A percentile compares a stretch with the other conserved stretches of the same genome.
Evolutionary conservation across 2,329 filamentous ascomycete genomes (phyloP).

Genomic region (Chalaropsis ovoidea): DNA sequence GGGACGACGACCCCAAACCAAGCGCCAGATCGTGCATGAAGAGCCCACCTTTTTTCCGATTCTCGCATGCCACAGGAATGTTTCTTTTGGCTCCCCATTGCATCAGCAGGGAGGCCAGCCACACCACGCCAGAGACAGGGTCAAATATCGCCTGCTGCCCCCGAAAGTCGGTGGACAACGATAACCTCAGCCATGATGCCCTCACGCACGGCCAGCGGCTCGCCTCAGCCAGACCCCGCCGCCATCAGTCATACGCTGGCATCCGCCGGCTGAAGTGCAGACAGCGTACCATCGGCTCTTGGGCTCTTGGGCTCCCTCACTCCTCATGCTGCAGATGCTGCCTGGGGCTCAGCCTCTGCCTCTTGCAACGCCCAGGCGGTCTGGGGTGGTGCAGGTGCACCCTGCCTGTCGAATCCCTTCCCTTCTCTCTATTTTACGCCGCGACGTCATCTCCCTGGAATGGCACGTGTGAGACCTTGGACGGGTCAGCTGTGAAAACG

Average conservation of each 20-base stretch:
- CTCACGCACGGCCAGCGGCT: too few species aligned
- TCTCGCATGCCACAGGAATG: neutral
- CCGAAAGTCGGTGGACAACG: neutral
- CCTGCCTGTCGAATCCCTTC: neutral
- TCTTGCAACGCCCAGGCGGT: neutral
- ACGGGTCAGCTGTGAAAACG: neutral
- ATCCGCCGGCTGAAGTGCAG: too few species aligned
- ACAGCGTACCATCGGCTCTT: neutral
- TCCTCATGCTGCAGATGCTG: neutral
- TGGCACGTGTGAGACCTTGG: slow-evolving; percentile 11
- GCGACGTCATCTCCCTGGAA: slow-evolving; percentile 12
- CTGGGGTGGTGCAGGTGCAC: neutral
- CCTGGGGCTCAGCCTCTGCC: neutral
- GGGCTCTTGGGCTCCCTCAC: neutral
- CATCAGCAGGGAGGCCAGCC: neutral
- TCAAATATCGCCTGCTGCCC: neutral
- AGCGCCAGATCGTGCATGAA: neutral
- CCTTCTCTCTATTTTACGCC: neutral
- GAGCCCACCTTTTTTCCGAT: too few species aligned
- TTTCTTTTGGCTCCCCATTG: neutral
- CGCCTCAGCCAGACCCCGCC: too few species aligned
- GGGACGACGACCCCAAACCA: neutral
- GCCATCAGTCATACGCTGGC: too few species aligned
- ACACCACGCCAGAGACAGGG: neutral
- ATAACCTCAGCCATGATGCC: neutral